Percentiles rank a stretch among this genome's conserved stretches.
phyloP scores from a whole-genome alignment of 495 filamentous ascomycete genomes.

The Hyaloscypha variabilis region DNA sequence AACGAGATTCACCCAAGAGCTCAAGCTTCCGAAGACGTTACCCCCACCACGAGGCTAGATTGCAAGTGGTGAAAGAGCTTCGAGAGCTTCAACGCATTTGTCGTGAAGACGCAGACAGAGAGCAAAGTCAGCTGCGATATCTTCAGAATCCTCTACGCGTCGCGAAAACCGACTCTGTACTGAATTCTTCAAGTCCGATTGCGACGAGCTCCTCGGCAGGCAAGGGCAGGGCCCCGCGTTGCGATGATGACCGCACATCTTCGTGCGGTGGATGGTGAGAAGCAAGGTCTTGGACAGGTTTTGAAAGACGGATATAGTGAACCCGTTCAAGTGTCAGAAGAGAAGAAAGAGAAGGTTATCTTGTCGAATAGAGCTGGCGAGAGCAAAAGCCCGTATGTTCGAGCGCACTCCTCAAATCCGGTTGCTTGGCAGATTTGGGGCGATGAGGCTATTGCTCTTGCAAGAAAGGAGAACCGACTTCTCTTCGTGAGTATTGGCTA shows the following conservation, averaged over 20 bases:
- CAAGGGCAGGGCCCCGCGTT: slow-evolving; percentile 22
- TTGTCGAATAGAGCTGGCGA: slow-evolving; percentile 65
- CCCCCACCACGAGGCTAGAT: background rate
- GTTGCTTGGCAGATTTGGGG: slow-evolving; percentile 95
- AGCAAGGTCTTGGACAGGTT: slow-evolving; percentile 23
- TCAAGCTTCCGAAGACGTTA: background rate
- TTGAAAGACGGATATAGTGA: slow-evolving; percentile 20
- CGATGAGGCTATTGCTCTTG: slow-evolving; percentile 72
- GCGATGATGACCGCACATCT: slow-evolving; percentile 29
- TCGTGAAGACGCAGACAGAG: background rate
- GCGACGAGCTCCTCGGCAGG: background rate
- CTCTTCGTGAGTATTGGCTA: slow-evolving; percentile 97
- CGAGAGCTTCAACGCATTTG: background rate
- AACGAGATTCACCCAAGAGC: background rate
- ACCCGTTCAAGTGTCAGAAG: background rate
- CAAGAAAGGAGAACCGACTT: slow-evolving; percentile 77
- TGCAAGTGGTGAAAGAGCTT: background rate
- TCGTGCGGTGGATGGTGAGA: slow-evolving; percentile 22
- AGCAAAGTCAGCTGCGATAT: background rate
- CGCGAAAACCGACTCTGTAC: background rate
- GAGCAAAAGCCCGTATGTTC: slow-evolving; percentile 83
- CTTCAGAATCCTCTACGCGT: background rate
- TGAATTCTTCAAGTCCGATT: background rate
- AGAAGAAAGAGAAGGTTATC: slow-evolving; percentile 22
- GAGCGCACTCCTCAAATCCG: slow-evolving; percentile 78